Percentiles rank a stretch among this genome's conserved stretches.
phyloP scores from a whole-genome alignment of 2,329 filamentous ascomycete genomes.

The Clarireedia sp. region DNA sequence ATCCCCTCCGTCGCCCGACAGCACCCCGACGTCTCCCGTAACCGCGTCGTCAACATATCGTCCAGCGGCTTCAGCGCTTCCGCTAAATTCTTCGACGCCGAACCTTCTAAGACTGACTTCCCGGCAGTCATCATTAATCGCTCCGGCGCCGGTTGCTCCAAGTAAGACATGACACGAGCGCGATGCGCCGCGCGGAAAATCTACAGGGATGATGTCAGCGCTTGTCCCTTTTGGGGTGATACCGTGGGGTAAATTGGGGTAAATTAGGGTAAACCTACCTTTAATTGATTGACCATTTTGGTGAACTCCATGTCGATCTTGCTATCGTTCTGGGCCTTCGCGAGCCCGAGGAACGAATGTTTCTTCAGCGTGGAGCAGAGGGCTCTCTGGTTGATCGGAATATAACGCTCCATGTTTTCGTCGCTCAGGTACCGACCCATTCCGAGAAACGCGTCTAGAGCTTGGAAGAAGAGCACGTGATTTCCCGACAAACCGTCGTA shows the following conservation, averaged over 20 bases:
- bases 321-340: background rate
- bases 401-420: background rate
- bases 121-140: slow-evolving; percentile 5
- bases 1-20: background rate
- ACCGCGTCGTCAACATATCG: background rate
- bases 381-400: background rate
- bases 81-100: background rate
- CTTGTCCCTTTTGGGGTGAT: no score
- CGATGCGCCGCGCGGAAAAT: slow-evolving; percentile 3
- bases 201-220: background rate
- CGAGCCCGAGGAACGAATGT: background rate
- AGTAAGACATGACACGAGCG: slow-evolving; percentile 6
- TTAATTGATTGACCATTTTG: slow-evolving; percentile 3
- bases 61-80: slow-evolving; percentile 1
- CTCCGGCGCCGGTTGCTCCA: slow-evolving; percentile 2
- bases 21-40: background rate
- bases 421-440: background rate
- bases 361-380: background rate
- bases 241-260: background rate
- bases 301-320: background rate
- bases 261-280: background rate
- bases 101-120: background rate
- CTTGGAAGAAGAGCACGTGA: slow-evolving; percentile 6
- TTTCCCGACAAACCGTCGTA: slow-evolving; percentile 6
- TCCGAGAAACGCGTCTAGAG: background rate